These are phyloP conservation scores for Wolfiporia cocos DNA, from an alignment of 1,284 basidiomycete genomes.

Conservation along the genomic window DNA sequence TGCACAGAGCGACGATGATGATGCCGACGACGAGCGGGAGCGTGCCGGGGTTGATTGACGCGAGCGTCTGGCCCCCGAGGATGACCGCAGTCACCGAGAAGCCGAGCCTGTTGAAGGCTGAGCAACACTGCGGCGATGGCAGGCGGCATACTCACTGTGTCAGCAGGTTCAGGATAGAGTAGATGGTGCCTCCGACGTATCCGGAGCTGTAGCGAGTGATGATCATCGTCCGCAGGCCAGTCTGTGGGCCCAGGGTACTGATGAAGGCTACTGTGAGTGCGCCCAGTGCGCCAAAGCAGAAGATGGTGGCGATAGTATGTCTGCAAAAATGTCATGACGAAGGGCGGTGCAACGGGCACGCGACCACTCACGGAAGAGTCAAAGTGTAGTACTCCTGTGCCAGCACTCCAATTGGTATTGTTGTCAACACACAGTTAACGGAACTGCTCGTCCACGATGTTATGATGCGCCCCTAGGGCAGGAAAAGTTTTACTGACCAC, in stretches of 20 bases:
- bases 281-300: constrained; percentile 40
- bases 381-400: constrained; percentile 47
- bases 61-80: constrained; percentile 42
- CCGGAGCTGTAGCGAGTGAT: constrained; percentile 51
- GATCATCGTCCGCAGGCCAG: constrained; percentile 59
- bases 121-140: neutral
- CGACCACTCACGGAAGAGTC: constrained; percentile 35
- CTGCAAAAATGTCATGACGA: constrained; percentile 19
- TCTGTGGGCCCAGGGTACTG: constrained; percentile 54
- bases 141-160: constrained; percentile 34
- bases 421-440: constrained; percentile 43
- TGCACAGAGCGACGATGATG: constrained; percentile 37
- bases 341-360: neutral
- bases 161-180: constrained; percentile 53
- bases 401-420: constrained; percentile 53
- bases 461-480: too few relatives aligned
- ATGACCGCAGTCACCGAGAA: constrained; percentile 41
- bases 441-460: constrained; percentile 26
- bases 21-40: constrained; percentile 40
- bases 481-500: constrained; percentile 29
- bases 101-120: constrained; percentile 30
- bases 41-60: constrained; percentile 35
- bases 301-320: constrained; percentile 35
- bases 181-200: constrained; percentile 48
- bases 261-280: constrained; percentile 40